Evolutionary conservation across 805 yeast species (phyloP).

Genomic region (Wickerhamomyces strasburgensis): DNA sequence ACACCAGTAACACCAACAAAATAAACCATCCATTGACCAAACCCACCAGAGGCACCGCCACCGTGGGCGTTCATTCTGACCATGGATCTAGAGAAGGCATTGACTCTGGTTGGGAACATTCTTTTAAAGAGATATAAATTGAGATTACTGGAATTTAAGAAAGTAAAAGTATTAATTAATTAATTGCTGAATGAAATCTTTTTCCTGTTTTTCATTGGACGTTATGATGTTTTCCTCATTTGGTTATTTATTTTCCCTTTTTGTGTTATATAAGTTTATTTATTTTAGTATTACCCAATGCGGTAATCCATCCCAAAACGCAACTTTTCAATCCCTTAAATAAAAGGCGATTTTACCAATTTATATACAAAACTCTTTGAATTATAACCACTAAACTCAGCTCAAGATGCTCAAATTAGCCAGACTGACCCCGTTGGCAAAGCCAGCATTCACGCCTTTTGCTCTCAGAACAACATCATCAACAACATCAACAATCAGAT

Average conservation of each 20-base stretch:
- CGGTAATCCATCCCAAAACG: no score
- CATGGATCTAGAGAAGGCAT: slow-evolving; percentile 24
- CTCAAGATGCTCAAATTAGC: slow-evolving; percentile 5
- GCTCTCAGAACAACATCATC: background rate
- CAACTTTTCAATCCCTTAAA: no score
- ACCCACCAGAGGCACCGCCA: slow-evolving; percentile 14
- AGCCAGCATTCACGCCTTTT: background rate
- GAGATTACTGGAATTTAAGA: background rate
- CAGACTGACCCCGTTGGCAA: slow-evolving; percentile 2
- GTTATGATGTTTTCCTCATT: background rate
- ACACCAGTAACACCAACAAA: slow-evolving; percentile 23
- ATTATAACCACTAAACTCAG: background rate
- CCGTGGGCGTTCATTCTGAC: slow-evolving; percentile 20
- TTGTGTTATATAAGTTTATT: no score
- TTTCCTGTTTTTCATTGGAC: background rate
- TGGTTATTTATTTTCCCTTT: background rate
- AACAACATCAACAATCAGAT: slow-evolving; percentile 2
- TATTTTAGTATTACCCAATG: no score
- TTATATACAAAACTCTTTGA: no score
- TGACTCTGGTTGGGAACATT: slow-evolving; percentile 25
- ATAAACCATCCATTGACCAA: slow-evolving; percentile 22
- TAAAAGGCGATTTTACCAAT: no score
- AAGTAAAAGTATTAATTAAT: background rate
- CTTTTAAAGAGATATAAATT: no score
- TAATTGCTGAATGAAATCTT: background rate